These are phyloP conservation scores for Pistacia atlantica DNA, from an alignment of 345 rosid genomes.

Conservation along the genomic window DNA sequence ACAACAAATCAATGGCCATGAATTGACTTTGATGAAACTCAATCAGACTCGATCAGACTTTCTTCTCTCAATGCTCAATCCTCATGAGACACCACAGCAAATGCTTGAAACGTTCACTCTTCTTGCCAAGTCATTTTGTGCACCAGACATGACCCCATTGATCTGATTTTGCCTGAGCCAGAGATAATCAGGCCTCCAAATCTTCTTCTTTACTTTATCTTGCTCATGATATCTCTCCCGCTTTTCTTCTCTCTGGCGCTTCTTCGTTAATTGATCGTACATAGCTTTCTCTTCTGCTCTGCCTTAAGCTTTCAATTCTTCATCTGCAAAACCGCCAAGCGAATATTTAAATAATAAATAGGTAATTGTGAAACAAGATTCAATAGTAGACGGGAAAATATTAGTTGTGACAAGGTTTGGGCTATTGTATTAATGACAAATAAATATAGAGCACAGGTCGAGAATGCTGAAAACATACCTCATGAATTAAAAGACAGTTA, in stretches of 20 bases:
- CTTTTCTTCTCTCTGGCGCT: slow-evolving; percentile 79
- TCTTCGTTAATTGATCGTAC: slow-evolving; percentile 57
- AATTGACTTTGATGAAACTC: no score
- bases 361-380: no score
- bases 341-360: background rate
- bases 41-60: no score
- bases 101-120: background rate
- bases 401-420: background rate
- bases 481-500: no score
- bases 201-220: slow-evolving; percentile 68
- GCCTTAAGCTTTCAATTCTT: slow-evolving; percentile 45
- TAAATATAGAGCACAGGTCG: no score
- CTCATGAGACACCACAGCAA: no score
- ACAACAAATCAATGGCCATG: no score
- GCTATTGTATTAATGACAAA: no score
- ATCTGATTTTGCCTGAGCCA: background rate
- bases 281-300: slow-evolving; percentile 66
- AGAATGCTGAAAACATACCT: no score
- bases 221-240: slow-evolving; percentile 28
- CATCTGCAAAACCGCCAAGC: background rate
- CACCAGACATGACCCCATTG: background rate
- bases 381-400: background rate
- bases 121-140: background rate
- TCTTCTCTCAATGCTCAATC: no score
- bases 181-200: slow-evolving; percentile 30